These are phyloP conservation scores for Myriosclerotinia scirpicola DNA, from an alignment of 2,329 filamentous ascomycete genomes.

Conservation along the genomic window DNA sequence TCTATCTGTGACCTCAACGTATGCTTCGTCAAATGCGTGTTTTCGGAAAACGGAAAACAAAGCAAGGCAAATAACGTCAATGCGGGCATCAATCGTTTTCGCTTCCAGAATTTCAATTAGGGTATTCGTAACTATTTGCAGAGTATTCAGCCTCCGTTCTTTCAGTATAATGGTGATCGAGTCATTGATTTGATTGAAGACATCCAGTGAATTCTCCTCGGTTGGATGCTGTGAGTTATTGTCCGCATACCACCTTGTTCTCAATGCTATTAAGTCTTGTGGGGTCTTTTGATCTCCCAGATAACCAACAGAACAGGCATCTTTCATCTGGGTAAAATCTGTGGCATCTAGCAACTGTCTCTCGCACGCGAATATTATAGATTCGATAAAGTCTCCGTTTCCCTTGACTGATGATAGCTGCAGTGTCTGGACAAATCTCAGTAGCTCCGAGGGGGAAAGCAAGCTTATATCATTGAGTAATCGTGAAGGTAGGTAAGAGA, in stretches of 20 bases:
- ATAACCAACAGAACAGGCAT: slow-evolving; percentile 44
- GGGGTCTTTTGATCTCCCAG: slow-evolving; percentile 43
- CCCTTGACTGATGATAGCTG: slow-evolving; percentile 8
- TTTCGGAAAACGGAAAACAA: slow-evolving; percentile 58
- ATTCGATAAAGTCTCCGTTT: background rate
- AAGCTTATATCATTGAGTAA: slow-evolving; percentile 45
- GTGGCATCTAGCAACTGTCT: slow-evolving; percentile 21
- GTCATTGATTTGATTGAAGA: slow-evolving; percentile 44
- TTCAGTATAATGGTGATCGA: slow-evolving; percentile 30
- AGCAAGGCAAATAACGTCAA: slow-evolving; percentile 56
- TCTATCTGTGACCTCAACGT: slow-evolving; percentile 61
- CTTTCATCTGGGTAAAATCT: slow-evolving; percentile 43
- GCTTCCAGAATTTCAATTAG: slow-evolving; percentile 13
- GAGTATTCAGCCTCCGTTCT: slow-evolving; percentile 20
- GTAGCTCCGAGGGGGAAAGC: slow-evolving; percentile 41
- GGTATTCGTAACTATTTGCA: slow-evolving; percentile 13
- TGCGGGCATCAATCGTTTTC: slow-evolving; percentile 45
- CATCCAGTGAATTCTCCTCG: slow-evolving; percentile 37
- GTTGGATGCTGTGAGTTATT: slow-evolving; percentile 44
- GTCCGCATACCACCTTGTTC: slow-evolving; percentile 46
- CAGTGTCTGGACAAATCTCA: slow-evolving; percentile 21
- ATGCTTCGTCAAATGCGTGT: slow-evolving; percentile 60
- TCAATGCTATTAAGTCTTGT: slow-evolving; percentile 42
- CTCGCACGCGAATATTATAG: slow-evolving; percentile 18
- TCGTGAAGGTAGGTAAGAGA: slow-evolving; percentile 39